Conservation (phyloP, 169 alveolate species). For the Theileria equi region DNA sequence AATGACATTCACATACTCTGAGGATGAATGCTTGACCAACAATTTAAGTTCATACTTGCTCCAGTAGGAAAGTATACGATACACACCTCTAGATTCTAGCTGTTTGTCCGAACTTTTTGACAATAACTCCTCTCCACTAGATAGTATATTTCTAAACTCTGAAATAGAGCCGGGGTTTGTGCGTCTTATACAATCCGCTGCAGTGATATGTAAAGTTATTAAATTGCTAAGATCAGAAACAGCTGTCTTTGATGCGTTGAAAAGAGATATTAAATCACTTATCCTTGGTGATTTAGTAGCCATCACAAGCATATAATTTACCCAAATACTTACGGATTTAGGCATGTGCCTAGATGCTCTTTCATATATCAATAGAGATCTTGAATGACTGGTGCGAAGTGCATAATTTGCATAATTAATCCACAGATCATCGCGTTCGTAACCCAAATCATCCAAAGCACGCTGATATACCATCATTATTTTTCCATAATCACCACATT, state of each 20-base stretch:
- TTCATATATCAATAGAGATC: slow-evolving; percentile 41
- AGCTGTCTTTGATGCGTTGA: slow-evolving; percentile 46
- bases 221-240: slow-evolving; percentile 22
- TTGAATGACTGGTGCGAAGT: slow-evolving; percentile 5
- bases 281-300: slow-evolving; percentile 28
- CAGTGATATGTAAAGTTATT: slow-evolving; percentile 59
- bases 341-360: slow-evolving; percentile 60
- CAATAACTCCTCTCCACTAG: slow-evolving; percentile 30
- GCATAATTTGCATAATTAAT: slow-evolving; percentile 39
- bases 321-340: slow-evolving; percentile 53
- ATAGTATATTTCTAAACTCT: slow-evolving; percentile 34
- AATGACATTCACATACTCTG: slow-evolving; percentile 42
- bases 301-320: slow-evolving; percentile 34
- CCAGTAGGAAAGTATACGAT: slow-evolving; percentile 54
- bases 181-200: slow-evolving; percentile 63
- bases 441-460: slow-evolving; percentile 61
- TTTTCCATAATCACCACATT: slow-evolving; percentile 45
- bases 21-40: slow-evolving; percentile 8
- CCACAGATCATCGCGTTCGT: slow-evolving; percentile 63
- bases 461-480: slow-evolving; percentile 46
- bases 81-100: slow-evolving; percentile 39
- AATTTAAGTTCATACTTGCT: slow-evolving; percentile 54
- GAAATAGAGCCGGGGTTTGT: slow-evolving; percentile 31
- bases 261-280: slow-evolving; percentile 31
- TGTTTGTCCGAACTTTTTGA: too few relatives aligned